Evolutionary conservation across 2,329 filamentous ascomycete species (phyloP).

Genomic region (Podosphaera leucotricha): DNA sequence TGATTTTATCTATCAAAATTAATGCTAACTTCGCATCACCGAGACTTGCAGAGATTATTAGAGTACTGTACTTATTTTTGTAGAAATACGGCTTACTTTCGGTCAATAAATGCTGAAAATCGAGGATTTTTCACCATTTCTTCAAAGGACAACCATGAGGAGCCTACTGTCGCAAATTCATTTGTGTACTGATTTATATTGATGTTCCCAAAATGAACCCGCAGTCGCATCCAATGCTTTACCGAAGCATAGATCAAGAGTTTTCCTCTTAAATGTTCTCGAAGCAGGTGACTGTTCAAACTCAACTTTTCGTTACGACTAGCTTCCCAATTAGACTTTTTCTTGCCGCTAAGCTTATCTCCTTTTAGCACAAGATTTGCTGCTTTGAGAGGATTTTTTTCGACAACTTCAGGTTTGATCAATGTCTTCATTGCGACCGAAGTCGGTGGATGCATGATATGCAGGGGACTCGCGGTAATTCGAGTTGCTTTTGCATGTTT

Average conservation of each 20-base stretch:
- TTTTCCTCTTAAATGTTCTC: constrained; percentile 6
- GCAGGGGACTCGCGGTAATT: constrained; percentile 7
- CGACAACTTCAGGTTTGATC: constrained; percentile 2
- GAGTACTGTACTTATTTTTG: neutral
- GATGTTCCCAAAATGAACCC: constrained; percentile 14
- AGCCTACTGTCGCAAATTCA: constrained; percentile 5
- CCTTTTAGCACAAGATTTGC: constrained; percentile 7
- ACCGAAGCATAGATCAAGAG: constrained; percentile 8
- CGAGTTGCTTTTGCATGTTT: constrained; percentile 6
- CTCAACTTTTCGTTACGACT: constrained; percentile 2
- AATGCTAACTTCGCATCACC: constrained; percentile 4
- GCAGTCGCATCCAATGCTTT: constrained; percentile 14
- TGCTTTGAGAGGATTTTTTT: neutral
- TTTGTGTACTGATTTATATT: constrained; percentile 7
- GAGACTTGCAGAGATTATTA: constrained; percentile 4
- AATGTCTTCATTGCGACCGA: constrained; percentile 4
- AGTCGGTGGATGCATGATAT: constrained; percentile 10
- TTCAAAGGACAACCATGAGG: constrained; percentile 8
- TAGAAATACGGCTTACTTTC: constrained; percentile 9
- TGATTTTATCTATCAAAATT: constrained; percentile 6
- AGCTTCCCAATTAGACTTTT: constrained; percentile 6
- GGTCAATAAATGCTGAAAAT: constrained; percentile 10
- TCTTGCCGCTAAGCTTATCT: constrained; percentile 2
- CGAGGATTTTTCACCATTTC: constrained; percentile 10
- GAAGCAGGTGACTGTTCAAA: constrained; percentile 5